Conservation (phyloP, 2,329 filamentous ascomycete species). For the Fusarium tuaranense region DNA sequence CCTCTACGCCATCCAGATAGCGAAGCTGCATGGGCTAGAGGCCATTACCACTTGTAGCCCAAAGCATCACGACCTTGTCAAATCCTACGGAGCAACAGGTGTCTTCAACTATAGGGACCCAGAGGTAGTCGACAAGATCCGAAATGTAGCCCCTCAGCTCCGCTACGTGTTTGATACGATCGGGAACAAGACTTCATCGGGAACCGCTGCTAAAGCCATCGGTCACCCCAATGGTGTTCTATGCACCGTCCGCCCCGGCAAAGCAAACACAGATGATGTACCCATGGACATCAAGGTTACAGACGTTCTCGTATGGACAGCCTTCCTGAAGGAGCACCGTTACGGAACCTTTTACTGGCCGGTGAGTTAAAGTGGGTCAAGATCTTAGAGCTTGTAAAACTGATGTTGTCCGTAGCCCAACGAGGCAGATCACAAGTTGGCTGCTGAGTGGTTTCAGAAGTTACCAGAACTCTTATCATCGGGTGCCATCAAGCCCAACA, state of each 20-base stretch:
- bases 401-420: conserved; percentile 42
- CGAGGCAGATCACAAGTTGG: conserved; percentile 51
- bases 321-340: conserved; percentile 53
- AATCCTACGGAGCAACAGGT: conserved; percentile 45
- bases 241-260: conserved; percentile 57
- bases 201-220: conserved; percentile 47
- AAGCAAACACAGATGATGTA: conserved; percentile 52
- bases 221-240: conserved; percentile 44
- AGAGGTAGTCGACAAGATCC: conserved; percentile 56
- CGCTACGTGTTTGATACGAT: conserved; percentile 57
- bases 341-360: conserved; percentile 52
- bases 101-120: background rate
- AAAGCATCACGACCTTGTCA: conserved; percentile 47
- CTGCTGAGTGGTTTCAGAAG: conserved; percentile 51
- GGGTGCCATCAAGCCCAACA: conserved; percentile 52
- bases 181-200: conserved; percentile 52
- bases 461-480: conserved; percentile 49
- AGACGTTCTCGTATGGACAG: conserved; percentile 57
- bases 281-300: conserved; percentile 49
- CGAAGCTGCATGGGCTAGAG: conserved; percentile 47
- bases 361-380: conserved; percentile 42
- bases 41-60: conserved; percentile 52
- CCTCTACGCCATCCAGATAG: conserved; percentile 52
- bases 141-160: conserved; percentile 46
- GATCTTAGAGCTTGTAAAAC: background rate